A percentile compares a stretch with the other conserved stretches of the same genome.
Evolutionary conservation across 2,329 filamentous ascomycete genomes (phyloP).

Genomic region (Plenodomus tracheiphilus): DNA sequence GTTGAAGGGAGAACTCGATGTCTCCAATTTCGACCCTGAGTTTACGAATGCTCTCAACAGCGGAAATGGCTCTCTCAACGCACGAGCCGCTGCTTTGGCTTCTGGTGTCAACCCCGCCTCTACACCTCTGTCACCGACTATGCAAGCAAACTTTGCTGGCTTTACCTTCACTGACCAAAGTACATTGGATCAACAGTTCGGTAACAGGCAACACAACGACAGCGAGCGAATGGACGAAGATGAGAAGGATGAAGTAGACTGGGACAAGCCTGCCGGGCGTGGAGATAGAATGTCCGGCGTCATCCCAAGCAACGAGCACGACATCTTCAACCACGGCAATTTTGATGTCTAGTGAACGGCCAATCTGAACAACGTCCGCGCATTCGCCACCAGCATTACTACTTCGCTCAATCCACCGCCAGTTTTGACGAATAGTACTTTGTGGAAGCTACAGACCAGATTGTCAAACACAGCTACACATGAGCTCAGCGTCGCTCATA

Average conservation of each 20-base stretch:
- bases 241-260: conserved; percentile 47
- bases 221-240: conserved; percentile 52
- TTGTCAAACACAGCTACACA: conserved; percentile 20
- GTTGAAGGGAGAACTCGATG: conserved; percentile 92
- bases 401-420: not conserved
- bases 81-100: conserved; percentile 83
- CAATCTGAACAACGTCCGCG: not conserved
- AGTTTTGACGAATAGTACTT: not conserved
- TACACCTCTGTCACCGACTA: conserved; percentile 89
- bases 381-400: not conserved
- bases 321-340: conserved; percentile 52
- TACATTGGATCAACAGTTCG: conserved; percentile 82
- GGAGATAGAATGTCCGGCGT: conserved; percentile 59
- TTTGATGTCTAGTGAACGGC: conserved; percentile 39
- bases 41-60: conserved; percentile 89
- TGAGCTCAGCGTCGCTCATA: conserved; percentile 18
- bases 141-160: conserved; percentile 97
- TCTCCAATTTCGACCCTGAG: conserved; percentile 97
- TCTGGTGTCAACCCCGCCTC: conserved; percentile 80
- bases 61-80: conserved; percentile 82
- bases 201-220: conserved; percentile 42
- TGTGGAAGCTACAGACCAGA: not conserved
- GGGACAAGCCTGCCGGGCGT: conserved; percentile 45
- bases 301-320: conserved; percentile 49
- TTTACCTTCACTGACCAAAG: conserved; percentile 99